Evolutionary conservation across 1,139 yeast species (phyloP), one percentile per base, ranked within the genome.

Genomic region (Blastobotrys ciferrii): DNA sequence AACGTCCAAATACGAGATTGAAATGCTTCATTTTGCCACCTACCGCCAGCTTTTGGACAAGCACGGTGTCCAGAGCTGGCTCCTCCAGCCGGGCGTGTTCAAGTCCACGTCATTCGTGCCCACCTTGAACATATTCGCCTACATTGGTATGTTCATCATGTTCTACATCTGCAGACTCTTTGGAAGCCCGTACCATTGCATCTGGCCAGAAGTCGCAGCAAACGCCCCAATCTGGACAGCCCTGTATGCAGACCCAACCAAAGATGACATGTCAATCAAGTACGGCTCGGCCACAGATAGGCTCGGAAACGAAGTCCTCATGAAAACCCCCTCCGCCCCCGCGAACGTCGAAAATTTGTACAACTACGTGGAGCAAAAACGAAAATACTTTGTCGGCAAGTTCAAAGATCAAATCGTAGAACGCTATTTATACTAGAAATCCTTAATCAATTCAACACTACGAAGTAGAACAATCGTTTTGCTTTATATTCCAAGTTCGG

Each of bases 61-160:
- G 12, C 60, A 74, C 48, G 84, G 81, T 1, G 78, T 92, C 45
- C 72, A 72, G 40, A 91, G 86, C 61, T 87, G 85, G 67, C 71
- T 92, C 41, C 82, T 87, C 6, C 97, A 92, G 55, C 99, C 99
- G 0, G 99, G 99, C 13, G 87, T 94, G 32, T 89, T 94, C 67
- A 83, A 85, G 25, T 85, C 95, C 51, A 84, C 84, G 54, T 84
- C 95, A 2, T 87, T 87, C 60, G 82, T 79, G 62, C 80, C 86
- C 53, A 85, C 78, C 56, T 75, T 94, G 64, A 88, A 88, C 63
- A 67, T 84, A 6, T 73, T 89, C 65, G 82, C 95, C 1, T 87
- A 81, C 63, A 81, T 85, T 55, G 95, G 95, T 7, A 92, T 92
- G 98, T 64, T 89, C 54, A 55, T 81, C 43, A 71, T 89, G 63